phyloP scores from a whole-genome alignment of 495 filamentous ascomycete species.

The Annulohypoxylon nitens region DNA sequence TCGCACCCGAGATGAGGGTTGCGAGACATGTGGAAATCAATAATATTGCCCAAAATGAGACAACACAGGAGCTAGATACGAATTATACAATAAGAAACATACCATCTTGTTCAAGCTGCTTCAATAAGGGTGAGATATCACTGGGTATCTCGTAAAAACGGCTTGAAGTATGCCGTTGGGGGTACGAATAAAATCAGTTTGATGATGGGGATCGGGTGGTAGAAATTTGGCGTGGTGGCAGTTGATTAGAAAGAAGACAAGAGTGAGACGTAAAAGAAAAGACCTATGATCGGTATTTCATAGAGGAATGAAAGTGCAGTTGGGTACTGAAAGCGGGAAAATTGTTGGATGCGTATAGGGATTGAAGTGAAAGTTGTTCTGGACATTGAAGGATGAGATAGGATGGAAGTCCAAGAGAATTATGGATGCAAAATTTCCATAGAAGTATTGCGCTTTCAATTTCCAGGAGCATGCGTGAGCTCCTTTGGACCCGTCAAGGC shows the following conservation, averaged over 20 bases:
- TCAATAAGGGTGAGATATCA: not conserved
- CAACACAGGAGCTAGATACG: not conserved
- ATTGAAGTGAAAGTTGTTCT: not conserved
- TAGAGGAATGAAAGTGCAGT: not conserved
- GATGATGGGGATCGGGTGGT: not conserved
- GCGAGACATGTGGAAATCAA: not conserved
- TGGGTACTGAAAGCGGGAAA: not conserved
- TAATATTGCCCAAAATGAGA: not conserved
- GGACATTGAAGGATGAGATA: not conserved
- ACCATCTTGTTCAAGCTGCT: constrained; percentile 9
- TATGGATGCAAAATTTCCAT: not conserved
- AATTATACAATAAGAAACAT: not conserved
- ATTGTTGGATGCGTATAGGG: not conserved
- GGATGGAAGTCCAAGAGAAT: not conserved
- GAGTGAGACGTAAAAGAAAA: not conserved
- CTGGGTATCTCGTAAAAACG: not conserved
- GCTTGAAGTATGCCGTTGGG: not conserved
- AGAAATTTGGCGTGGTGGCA: not conserved
- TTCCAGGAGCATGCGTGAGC: not conserved
- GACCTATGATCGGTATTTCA: not conserved
- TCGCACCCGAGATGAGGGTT: not conserved
- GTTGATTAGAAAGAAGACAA: not conserved
- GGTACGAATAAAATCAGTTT: not conserved
- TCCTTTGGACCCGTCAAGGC: not conserved
- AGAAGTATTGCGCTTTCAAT: not conserved